These are phyloP conservation scores for Paramecium tetraurelia DNA, from an alignment of 73 alveolate genomes.

Conservation along the genomic window DNA sequence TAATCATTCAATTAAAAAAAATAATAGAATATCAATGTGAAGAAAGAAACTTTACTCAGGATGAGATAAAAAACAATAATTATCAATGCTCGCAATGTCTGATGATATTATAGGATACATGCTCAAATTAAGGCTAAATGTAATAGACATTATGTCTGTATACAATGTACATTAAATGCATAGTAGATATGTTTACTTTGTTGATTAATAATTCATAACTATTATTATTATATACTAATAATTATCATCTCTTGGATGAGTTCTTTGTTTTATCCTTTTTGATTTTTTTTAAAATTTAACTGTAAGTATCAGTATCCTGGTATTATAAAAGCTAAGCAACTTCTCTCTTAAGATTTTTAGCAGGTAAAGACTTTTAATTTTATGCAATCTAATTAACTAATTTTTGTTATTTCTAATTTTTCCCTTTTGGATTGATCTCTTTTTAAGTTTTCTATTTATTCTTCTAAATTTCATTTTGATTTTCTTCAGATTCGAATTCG, in stretches of 20 bases:
- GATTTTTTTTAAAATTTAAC: background rate
- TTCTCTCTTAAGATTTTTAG: slow-evolving; percentile 18
- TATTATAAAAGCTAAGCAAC: slow-evolving; percentile 1
- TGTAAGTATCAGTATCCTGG: slow-evolving; percentile 16
- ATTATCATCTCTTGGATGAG: background rate
- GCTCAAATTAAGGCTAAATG: background rate
- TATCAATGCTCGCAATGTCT: background rate
- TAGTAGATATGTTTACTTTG: background rate
- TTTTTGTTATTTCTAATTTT: background rate
- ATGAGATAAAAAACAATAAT: background rate
- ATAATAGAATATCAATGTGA: background rate
- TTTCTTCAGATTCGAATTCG: background rate
- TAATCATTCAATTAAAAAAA: background rate
- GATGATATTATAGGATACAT: background rate
- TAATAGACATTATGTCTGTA: background rate
- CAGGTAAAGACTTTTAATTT: background rate
- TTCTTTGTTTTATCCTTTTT: background rate
- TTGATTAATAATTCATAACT: background rate
- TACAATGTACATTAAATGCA: background rate
- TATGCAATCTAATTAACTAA: background rate
- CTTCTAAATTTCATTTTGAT: background rate
- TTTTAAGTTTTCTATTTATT: background rate
- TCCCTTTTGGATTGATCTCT: background rate
- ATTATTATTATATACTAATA: background rate
- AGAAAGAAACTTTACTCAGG: background rate